These are phyloP conservation scores for Chiua virens DNA, from an alignment of 768 basidiomycete species.

Conservation along the genomic window DNA sequence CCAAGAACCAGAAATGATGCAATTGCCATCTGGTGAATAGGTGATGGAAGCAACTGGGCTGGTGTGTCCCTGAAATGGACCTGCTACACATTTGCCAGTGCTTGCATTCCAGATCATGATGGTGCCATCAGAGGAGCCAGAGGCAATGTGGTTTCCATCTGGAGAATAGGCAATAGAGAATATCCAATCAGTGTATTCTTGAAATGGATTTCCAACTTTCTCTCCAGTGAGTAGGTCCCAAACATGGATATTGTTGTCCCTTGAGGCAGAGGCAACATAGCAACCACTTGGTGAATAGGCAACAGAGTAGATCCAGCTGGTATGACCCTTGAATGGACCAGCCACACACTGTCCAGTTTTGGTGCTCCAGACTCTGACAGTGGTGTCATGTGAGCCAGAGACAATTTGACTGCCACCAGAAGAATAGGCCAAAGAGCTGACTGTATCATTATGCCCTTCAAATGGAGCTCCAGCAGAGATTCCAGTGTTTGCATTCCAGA, in stretches of 20 bases:
- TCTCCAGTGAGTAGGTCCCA: constrained; percentile 18
- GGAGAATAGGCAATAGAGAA: constrained; percentile 19
- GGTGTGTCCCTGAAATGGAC: too few species aligned
- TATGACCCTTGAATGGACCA: constrained; percentile 10
- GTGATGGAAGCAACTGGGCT: too few species aligned
- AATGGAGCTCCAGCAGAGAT: neutral
- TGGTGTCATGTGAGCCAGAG: constrained; percentile 4
- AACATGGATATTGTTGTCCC: constrained; percentile 13
- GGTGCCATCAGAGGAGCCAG: too few species aligned
- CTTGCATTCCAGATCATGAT: too few species aligned
- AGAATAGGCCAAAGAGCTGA: constrained; percentile 13
- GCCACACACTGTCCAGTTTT: constrained; percentile 5
- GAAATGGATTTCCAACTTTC: constrained; percentile 4
- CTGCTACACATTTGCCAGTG: too few species aligned
- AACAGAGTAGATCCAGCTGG: neutral
- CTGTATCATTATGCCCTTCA: neutral
- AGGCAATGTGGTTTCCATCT: too few species aligned
- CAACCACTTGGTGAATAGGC: constrained; percentile 25
- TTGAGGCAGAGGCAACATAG: constrained; percentile 17
- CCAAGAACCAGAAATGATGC: too few species aligned
- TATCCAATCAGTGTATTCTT: constrained; percentile 5
- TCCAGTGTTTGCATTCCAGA: constrained; percentile 19
- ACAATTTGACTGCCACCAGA: constrained; percentile 12
- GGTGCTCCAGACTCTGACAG: constrained; percentile 18
- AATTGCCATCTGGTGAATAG: too few species aligned